Percentiles rank a stretch among this genome's conserved stretches.
Evolutionary conservation across 345 rosid genomes (phyloP).

Genomic region (Brassica juncea): DNA sequence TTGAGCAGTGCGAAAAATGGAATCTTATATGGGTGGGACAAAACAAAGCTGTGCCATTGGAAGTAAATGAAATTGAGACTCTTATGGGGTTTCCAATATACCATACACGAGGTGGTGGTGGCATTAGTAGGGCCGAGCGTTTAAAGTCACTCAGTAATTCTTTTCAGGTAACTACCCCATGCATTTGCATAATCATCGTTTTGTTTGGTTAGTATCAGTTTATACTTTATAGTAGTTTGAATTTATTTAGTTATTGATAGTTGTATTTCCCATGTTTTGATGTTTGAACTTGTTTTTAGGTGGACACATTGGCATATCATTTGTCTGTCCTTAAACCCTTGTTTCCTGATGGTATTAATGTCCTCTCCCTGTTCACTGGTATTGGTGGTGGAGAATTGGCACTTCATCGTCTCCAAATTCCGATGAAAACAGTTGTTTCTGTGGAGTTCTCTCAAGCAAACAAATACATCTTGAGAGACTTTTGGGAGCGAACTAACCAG

Average conservation of each 20-base stretch:
- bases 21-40: conserved; percentile 92
- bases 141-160: conserved; percentile 90
- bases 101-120: conserved; percentile 85
- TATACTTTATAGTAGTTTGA: too few species aligned
- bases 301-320: conserved; percentile 92
- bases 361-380: conserved; percentile 87
- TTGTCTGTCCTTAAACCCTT: conserved; percentile 61
- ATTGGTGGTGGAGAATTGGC: conserved; percentile 97
- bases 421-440: conserved; percentile 66
- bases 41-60: conserved; percentile 82
- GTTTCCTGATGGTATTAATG: conserved; percentile 66
- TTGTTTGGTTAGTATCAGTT: not conserved
- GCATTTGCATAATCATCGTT: not conserved
- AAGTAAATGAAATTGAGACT: conserved; percentile 88
- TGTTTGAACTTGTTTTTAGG: conserved; percentile 45
- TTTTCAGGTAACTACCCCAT: conserved; percentile 55
- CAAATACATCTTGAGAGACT: conserved; percentile 56
- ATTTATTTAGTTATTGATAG: too few species aligned
- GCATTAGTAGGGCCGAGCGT: conserved; percentile 76
- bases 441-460: conserved; percentile 72
- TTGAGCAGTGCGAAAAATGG: conserved; percentile 79
- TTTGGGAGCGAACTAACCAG: conserved; percentile 95
- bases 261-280: not conserved
- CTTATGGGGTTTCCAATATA: conserved; percentile 85
- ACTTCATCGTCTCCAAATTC: conserved; percentile 68